Base-by-base conservation (phyloP, 768 basidiomycete species). In the Auricularia sp. region DNA sequence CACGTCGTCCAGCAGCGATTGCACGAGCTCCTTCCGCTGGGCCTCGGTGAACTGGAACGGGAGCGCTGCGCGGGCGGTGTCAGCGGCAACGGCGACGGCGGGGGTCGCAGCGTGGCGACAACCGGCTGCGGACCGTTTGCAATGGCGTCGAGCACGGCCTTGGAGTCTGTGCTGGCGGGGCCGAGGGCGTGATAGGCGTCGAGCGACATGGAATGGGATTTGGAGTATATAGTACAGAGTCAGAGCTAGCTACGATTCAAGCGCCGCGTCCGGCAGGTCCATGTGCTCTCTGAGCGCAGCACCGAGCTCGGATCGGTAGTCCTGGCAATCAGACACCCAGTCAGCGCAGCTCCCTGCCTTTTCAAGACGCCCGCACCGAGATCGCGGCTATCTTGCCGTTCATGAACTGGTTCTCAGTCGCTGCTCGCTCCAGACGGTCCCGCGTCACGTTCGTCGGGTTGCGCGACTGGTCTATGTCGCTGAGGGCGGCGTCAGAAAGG, bases 381-480 rank as follows among this genome's bases (percentile, higher is more conserved):
- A 93, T 82, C 1, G 90, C 91, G 56, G 82, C 80, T 44, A 93
- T 89, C 71, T 93, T 92, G 35, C 89, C 91, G 70, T 93, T 91
- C 87, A 91, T 90, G 68, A 91, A 93, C 71, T 92, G 91, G 71
- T 93, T 93, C 76, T 93, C 92, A 2, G 89, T 88, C 36, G 91
- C 90, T 0, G 90, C 84, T 62, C 90, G 81, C 75, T 93, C 91
- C 14, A 93, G 74, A 61, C 88, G 80, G 65, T 92, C 90, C 67
- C 84, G 83, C 18, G 91, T 91, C 62, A 91, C 78, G 71, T 86
- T 85, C 85, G 90, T 86, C 3, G 91, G 91, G 71, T 93, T 92
- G 56, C 84, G 82, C 3, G 85, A 79, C 67, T 84, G 87, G 77
- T 93, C 91, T 65, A 93, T 87, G 67, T 93, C 91, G 33, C 81